Evolutionary conservation across 2,329 filamentous ascomycete species (phyloP).

Genomic region (Rhinocladiella similis): DNA sequence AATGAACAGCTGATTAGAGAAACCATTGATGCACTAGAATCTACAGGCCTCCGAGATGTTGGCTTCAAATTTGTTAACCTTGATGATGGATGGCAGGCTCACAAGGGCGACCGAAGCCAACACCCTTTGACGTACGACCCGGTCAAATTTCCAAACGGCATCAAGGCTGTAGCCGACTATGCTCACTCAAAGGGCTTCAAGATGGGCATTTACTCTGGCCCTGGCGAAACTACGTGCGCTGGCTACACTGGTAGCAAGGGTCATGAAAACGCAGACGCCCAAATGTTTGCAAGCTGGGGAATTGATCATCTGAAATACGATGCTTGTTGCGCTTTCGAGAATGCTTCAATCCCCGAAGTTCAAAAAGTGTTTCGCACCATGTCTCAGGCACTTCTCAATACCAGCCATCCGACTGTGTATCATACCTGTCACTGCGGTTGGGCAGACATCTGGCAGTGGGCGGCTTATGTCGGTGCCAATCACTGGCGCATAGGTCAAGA

Average conservation of each 20-base stretch:
- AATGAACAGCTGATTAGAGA: no score
- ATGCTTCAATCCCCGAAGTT: slow-evolving; percentile 50
- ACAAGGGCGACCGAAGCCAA: slow-evolving; percentile 22
- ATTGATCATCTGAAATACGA: slow-evolving; percentile 63
- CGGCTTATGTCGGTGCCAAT: slow-evolving; percentile 46
- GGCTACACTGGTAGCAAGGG: no score
- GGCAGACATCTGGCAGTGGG: slow-evolving; percentile 53
- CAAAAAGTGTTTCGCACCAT: slow-evolving; percentile 37
- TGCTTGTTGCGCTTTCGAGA: slow-evolving; percentile 50
- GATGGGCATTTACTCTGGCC: no score
- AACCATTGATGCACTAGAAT: no score
- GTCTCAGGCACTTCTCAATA: slow-evolving; percentile 51
- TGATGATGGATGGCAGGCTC: slow-evolving; percentile 48
- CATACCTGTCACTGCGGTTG: slow-evolving; percentile 57
- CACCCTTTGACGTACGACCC: slow-evolving; percentile 39
- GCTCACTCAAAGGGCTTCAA: slow-evolving; percentile 43
- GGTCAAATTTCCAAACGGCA: slow-evolving; percentile 59
- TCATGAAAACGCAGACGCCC: slow-evolving; percentile 53
- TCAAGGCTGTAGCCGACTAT: slow-evolving; percentile 53
- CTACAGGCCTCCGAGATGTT: neutral
- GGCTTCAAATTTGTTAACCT: slow-evolving; percentile 46
- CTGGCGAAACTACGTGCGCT: no score
- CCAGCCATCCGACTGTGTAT: slow-evolving; percentile 51
- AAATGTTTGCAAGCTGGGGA: slow-evolving; percentile 59
- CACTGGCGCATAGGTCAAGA: slow-evolving; percentile 45